Evolutionary conservation across 169 alveolate species (phyloP), one percentile per base, ranked within the genome.

Genomic region (Fabrea salina): DNA sequence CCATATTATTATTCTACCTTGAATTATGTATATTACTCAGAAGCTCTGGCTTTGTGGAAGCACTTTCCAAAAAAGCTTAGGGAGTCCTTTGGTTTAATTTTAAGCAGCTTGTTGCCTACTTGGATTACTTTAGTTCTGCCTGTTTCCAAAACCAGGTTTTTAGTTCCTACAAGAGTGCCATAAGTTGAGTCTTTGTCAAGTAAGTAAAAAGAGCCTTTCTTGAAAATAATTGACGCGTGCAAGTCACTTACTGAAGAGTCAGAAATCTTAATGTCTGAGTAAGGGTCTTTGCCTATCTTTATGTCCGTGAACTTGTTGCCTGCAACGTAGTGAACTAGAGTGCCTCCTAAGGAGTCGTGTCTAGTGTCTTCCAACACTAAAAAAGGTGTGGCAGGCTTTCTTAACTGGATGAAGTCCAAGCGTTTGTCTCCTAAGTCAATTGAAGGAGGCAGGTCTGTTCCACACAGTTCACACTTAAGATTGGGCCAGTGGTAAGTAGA

Each of bases 111-210:
- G n/a, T 51, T 61, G 19, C 49, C 49, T n/a, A 16, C 11, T 61
- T 61, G 74, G 11, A 61, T 61, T 61, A 8, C 50, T 7, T 35
- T 11, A 32, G 32, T 13, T 16, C 51, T 32, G n/a, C 39, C 49
- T 30, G 30, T 35, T 2, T 61, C 49, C 44, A 61, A 16, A 11
- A 61, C n/a, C 13, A 13, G 95, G 51, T 91, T 91, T 66, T 95
- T 75, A 39, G 96, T 74, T 2, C 96, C 92, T 27, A 98, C 98
- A 66, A 98, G 90, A 3, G 99, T 98, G 16, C 99, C 99, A 86
- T 98, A 98, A 80, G 98, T 98, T 19, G 99, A 96, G 76, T 91
- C 92, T 84, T 95, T 97, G 86, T 98, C 99, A 59, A 96, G 97
- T 27, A 98, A 85, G 82, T 90, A 91, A 82, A 98, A 96, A 37